phyloP scores from a whole-genome alignment of 2,329 filamentous ascomycete species.

The Ambrosiella xylebori region DNA sequence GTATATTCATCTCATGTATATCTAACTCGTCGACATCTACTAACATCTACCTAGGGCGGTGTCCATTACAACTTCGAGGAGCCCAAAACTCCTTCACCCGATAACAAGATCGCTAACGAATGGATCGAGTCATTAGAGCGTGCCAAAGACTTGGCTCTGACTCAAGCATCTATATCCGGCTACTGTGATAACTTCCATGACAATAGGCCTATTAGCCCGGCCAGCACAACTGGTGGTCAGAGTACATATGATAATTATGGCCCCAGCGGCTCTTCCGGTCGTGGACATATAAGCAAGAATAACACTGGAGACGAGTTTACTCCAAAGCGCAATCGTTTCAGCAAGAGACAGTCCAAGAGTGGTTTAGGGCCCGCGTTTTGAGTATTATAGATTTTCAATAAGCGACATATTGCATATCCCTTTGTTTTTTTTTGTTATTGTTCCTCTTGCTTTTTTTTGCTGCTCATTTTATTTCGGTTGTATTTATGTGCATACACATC shows the following conservation, averaged over 20 bases:
- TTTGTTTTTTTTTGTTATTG: conserved; percentile 15
- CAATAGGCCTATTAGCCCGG: conserved; percentile 55
- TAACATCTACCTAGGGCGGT: conserved; percentile 43
- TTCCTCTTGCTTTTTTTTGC: conserved; percentile 1
- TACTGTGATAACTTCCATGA: conserved; percentile 53
- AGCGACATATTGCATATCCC: conserved; percentile 8
- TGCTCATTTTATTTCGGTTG: not conserved
- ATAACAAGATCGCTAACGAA: conserved; percentile 51
- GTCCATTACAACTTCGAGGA: conserved; percentile 91
- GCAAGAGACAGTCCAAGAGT: conserved; percentile 84
- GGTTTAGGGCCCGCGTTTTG: conserved; percentile 51
- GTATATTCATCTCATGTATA: conserved; percentile 40
- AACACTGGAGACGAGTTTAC: conserved; percentile 38
- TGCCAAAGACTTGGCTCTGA: conserved; percentile 67
- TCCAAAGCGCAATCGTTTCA: conserved; percentile 53
- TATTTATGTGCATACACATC: not conserved
- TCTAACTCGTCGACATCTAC: not conserved
- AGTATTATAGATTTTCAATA: conserved; percentile 6
- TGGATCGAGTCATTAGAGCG: conserved; percentile 84
- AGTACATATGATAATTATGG: conserved; percentile 35
- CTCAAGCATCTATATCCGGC: conserved; percentile 44
- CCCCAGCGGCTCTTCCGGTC: conserved; percentile 23
- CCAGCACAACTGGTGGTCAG: conserved; percentile 50
- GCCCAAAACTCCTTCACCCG: conserved; percentile 49
- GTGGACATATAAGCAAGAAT: conserved; percentile 42